Evolutionary conservation across 805 yeast species (phyloP), one percentile per base, ranked within the genome.

Genomic region (Ogataea polymorpha): DNA sequence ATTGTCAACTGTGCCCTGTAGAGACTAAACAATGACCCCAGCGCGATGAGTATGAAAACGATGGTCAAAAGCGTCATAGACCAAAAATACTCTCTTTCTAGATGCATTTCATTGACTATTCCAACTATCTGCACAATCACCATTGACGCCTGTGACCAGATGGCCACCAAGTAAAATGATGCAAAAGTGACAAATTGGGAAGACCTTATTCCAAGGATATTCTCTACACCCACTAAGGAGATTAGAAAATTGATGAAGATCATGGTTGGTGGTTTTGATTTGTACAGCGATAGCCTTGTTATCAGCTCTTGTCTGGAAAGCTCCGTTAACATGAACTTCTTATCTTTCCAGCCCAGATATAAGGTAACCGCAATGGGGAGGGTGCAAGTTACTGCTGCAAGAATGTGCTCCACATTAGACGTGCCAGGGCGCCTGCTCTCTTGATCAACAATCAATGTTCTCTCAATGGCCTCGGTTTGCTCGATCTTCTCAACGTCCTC

Each of bases 61-160:
- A 23, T 23, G 3, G 29, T 21, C 28, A 44, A 23, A 13, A 35
- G 31, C 8, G 32, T 27, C 33, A 49, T 32, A 6, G 45, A 32
- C 47, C 50, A 49, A 15, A 32, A 15, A 38, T 42, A 44, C 14
- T 41, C 45, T 29, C 35, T 28, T 6, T 37, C 12, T n/a, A 42
- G 21, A 17, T 39, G 38, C 42, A 44, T 31, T 18, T 41, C 42
- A 24, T 30, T 28, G 9, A 44, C 45, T 6, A 35, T 34, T 2
- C 41, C 32, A 16, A 44, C 40, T 11, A 44, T 25, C 31, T 45
- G 51, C 20, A 46, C 45, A 23, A 42, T 42, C 15, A 50, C 38
- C 42, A 50, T 14, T 8, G 49, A 46, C 10, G 44, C 39, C 32
- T 46, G 50, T 6, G 44, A 32, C 49, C 50, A 48, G 23, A 44